Base-by-base conservation (phyloP, 2,329 filamentous ascomycete species). In the Chaetomiaceae sp. region DNA sequence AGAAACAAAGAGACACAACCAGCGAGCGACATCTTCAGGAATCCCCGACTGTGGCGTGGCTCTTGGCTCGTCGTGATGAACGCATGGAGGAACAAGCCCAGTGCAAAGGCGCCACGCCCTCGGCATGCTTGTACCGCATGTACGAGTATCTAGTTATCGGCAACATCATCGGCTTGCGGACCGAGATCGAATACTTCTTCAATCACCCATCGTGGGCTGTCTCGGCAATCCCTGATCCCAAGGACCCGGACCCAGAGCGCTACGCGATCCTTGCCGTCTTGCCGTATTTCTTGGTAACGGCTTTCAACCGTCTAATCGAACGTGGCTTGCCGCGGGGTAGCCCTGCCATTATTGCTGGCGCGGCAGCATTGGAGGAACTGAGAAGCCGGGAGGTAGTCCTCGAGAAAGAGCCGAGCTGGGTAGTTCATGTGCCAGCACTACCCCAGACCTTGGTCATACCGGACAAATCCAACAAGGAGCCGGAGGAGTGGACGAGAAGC, bases 251-350 rank as follows among this genome's bases (percentile, higher is more conserved):
- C 29, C 40, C 52, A 10, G 41, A 45, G 40, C 52, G 52, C 11
- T 54, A 54, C 23, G 52, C 52, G 46, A 54, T 54, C 40, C 46
- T 54, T 3, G 52, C 52, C 23, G 52, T 34, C 34, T n/a, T 50
- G 29, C 52, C 52, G 18, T 42, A 13, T 16, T 50, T 41, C 30
- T 23, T 54, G 20, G 41, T 50, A 21, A 46, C 27, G 10, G 46
- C 52, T 2, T 49, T 54, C 34, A 54, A 50, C 30, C 52, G 52
- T 23, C 44, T 55, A 16, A 51, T 55, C 8, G 25, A 51, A 32
- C 34, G 40, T 23, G 48, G 48, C 18, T 47, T 56, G 29, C 47
- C 49, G 25, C 27, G 44, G n/a, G 57, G 42, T 13, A 48, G 55
- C 41, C 49, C 42, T 16, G 45, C 33, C 4, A 52, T 55, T 27